These are phyloP conservation scores for Sphagnum magellanicum DNA, from an alignment of 228 moss, liverwort and hornwort species.

Conservation along the genomic window DNA sequence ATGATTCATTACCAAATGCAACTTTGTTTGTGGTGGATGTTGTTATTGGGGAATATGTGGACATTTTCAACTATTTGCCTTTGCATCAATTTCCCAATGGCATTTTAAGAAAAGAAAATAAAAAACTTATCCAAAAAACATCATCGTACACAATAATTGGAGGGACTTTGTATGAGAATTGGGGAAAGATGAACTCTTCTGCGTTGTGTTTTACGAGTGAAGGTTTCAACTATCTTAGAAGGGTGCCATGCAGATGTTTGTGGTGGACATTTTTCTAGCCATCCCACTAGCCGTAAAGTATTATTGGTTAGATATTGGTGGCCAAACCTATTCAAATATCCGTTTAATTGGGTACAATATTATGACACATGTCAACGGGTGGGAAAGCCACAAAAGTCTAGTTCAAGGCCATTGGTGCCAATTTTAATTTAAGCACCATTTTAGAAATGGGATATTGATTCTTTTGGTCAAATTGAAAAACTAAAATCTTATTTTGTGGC, in stretches of 20 bases:
- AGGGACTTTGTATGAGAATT: neutral
- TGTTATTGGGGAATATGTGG: neutral
- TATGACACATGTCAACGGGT: slow-evolving; percentile 4
- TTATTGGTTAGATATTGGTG: slow-evolving; percentile 9
- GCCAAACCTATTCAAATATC: slow-evolving; percentile 1
- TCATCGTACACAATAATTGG: slow-evolving; percentile 1
- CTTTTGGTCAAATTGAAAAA: too few species aligned
- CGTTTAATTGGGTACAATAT: neutral
- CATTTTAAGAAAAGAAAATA: neutral
- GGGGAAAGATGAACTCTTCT: neutral
- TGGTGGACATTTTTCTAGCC: slow-evolving; percentile 7
- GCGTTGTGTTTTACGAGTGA: neutral
- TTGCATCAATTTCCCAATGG: neutral
- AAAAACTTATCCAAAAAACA: neutral
- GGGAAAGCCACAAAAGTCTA: neutral
- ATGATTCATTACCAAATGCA: slow-evolving; percentile 2
- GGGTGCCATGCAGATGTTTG: neutral
- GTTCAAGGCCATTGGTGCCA: neutral
- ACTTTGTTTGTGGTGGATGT: neutral
- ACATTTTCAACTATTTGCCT: neutral
- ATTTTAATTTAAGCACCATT: slow-evolving; percentile 1
- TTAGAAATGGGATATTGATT: slow-evolving; percentile 10
- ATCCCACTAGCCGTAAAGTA: neutral
- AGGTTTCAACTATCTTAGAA: neutral
- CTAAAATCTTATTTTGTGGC: too few species aligned